Evolutionary conservation across 441 rosid genomes (phyloP), one percentile per base, ranked within the genome.

Genomic region (Geranium incanum): DNA sequence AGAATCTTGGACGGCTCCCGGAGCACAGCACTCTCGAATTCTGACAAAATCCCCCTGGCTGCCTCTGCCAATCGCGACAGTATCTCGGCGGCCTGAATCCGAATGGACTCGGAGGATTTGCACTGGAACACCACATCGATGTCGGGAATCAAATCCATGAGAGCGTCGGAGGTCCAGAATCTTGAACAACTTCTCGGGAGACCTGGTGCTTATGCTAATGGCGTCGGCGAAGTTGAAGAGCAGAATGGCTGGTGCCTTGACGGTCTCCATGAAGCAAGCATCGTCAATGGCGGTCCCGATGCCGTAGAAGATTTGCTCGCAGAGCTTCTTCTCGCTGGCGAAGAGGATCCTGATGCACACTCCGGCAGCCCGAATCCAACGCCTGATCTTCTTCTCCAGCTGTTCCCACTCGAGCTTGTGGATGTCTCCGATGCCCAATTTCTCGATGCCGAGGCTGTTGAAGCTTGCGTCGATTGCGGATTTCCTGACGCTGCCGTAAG

Each of bases 1-100:
- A 11, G 55, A 9, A 45, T 45, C 55, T 45, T 45, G 0, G 55
- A 45, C 13, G 55, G 55, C 55, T 45, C n/a, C 36, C 78, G 81
- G 70, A 92, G 78, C 67, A 92, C 87, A 0, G 93, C 96, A 60
- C 76, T 90, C 79, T 92, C 97, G 52, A 92, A 90, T 80, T 92
- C 97, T 0, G 91, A 86, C 23, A 92, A 74, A 70, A 88, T 92
- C 72, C 96, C 97, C 63, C 91, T 84, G 0, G 89, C 93, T 0
- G 96, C 96, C 77, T 92, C 96, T 4, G 86, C 91, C 55, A 90
- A 76, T 74, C 96, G 78, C 5, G 97, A 85, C 52, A 86, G 65
- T 77, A 90, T 92, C 91, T 90, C 97, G 0, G 85, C 84, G 0
- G 94, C 86, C 74, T 87, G 89, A 67, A 77, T 82, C 36, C 85